These are phyloP conservation scores for Colletotrichum sp. DNA, from an alignment of 2,329 filamentous ascomycete species.

Conservation along the genomic window DNA sequence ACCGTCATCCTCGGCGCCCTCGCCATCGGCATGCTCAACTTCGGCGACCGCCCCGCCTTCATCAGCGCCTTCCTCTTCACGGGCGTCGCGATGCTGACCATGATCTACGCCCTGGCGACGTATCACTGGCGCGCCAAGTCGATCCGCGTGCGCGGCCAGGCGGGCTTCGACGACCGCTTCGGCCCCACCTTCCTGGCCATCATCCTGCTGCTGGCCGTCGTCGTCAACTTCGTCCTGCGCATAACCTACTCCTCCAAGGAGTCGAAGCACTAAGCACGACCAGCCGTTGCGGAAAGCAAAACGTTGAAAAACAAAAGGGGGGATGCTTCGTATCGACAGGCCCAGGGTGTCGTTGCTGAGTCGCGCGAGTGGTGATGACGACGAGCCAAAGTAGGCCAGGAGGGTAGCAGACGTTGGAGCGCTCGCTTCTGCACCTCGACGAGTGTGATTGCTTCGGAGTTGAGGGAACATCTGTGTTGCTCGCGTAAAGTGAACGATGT, in stretches of 20 bases:
- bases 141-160: constrained; percentile 88
- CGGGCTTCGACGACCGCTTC: constrained; percentile 95
- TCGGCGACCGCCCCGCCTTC: constrained; percentile 91
- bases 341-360: neutral
- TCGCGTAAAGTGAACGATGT: neutral
- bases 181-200: constrained; percentile 91
- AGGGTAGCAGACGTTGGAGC: neutral
- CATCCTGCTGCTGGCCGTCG: constrained; percentile 84
- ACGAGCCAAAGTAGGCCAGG: neutral
- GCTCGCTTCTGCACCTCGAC: neutral
- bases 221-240: constrained; percentile 93
- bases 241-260: constrained; percentile 55
- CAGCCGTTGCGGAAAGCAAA: neutral
- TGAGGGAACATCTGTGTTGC: neutral
- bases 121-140: constrained; percentile 98
- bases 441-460: neutral
- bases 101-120: constrained; percentile 92
- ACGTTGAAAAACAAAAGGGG: neutral
- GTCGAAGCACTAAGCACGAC: constrained; percentile 25
- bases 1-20: constrained; percentile 97
- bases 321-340: neutral
- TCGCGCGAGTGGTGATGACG: neutral
- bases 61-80: constrained; percentile 96
- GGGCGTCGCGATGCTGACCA: constrained; percentile 89
- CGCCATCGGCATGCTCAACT: constrained; percentile 96